Base-by-base conservation (phyloP, 2,329 filamentous ascomycete species). In the Fusarium mexicanum region DNA sequence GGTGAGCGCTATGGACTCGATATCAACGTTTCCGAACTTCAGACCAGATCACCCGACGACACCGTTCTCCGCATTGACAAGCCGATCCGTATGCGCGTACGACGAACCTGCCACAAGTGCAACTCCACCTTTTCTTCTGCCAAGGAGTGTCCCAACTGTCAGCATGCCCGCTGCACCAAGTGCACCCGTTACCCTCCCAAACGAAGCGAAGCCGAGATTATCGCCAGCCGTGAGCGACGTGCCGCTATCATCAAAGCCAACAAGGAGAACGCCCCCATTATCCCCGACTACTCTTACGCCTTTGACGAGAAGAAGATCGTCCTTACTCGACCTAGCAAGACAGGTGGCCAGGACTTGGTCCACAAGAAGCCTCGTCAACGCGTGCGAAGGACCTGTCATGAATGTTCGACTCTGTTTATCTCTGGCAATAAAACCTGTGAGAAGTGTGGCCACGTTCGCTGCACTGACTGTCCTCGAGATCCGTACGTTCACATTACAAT, bases 61-160 rank as follows among this genome's bases (percentile, higher is more conserved):
- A 86, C 88, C 35, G 88, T 89, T 37, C 83, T 89, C 31, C 91
- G 92, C 48, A 88, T 93, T 62, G 91, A 94, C 81, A 94, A 93
- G 85, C 89, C 92, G 18, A 93, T 94, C 74, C 91, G 92, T 67
- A 93, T 95, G 89, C 91, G 93, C 61, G 89, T 95, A 61, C 92
- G 93, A 81, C 90, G 92, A 75, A 91, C 89, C 72, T 98, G 95
- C 83, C 95, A 98, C 83, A 88, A 90, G 75, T 98, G 95, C 85
- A 89, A 91, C 67, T 90, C 92, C 20, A 89, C 89, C 31, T 97
- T 96, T 81, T 91, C 92, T 64, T 83, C 88, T 26, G 89, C 92
- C 77, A 94, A 92, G 83, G 87, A 92, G 68, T 98, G 95, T 83
- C 83, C 87, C 73, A 90, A 89, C 75, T 98, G 95, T 85, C 88